These are phyloP conservation scores for Rhododendron kiyosumense DNA, from an alignment of 148 eudicot genomes.

Conservation along the genomic window DNA sequence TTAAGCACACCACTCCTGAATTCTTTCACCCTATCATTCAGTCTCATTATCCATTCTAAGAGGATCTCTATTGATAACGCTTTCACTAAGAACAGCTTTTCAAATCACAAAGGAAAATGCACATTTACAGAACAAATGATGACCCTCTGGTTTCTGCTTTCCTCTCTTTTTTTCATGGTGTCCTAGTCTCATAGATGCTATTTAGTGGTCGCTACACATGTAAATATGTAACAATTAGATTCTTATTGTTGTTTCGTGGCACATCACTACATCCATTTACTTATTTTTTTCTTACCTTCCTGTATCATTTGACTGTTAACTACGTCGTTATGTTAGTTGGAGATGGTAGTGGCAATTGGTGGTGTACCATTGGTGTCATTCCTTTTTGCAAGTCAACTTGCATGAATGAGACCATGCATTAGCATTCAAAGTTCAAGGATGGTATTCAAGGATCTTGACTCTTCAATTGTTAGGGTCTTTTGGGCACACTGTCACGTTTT, in stretches of 20 bases:
- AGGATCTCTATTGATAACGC: neutral
- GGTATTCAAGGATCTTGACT: neutral
- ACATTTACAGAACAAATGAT: neutral
- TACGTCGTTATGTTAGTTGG: neutral
- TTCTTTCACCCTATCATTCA: neutral
- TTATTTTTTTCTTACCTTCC: neutral
- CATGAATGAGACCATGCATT: neutral
- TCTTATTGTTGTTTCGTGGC: neutral
- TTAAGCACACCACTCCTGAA: neutral
- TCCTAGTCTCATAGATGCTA: neutral
- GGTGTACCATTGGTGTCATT: neutral
- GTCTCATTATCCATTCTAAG: neutral
- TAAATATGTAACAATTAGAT: neutral
- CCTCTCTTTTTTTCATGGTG: neutral
- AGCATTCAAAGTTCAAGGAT: neutral
- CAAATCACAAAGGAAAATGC: neutral
- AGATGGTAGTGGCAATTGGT: neutral
- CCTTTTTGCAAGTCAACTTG: neutral
- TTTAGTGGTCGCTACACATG: neutral
- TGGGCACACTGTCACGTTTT: neutral
- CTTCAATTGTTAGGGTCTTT: neutral
- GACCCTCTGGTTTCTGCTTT: neutral
- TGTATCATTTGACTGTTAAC: neutral
- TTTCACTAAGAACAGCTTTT: neutral
- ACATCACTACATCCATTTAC: neutral